Conservation (phyloP, 2,329 filamentous ascomycete genomes). For the Plenodomus tracheiphilus region DNA sequence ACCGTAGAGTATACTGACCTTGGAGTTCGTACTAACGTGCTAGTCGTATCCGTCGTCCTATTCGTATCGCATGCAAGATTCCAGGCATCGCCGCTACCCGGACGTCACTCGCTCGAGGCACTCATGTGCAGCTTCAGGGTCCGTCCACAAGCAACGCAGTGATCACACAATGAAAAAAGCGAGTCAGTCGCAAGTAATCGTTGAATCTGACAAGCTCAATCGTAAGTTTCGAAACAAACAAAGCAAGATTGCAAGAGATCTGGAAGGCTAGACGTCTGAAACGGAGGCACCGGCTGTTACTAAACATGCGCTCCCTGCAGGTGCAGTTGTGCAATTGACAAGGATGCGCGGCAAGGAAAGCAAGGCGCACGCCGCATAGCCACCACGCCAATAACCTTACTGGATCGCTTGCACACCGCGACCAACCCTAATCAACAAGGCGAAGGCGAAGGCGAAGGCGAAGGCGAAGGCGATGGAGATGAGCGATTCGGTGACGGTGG, state of each 20-base stretch:
- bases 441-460: no score
- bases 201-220: no score
- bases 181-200: background rate
- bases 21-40: slow-evolving; percentile 10
- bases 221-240: background rate
- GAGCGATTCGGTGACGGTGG: slow-evolving; percentile 5
- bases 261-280: slow-evolving; percentile 4
- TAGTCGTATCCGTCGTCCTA: slow-evolving; percentile 20
- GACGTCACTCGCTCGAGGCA: slow-evolving; percentile 7
- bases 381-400: slow-evolving; percentile 7
- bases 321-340: no score
- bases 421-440: slow-evolving; percentile 1
- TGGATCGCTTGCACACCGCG: slow-evolving; percentile 6
- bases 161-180: no score
- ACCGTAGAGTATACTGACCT: background rate
- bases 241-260: background rate
- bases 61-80: slow-evolving; percentile 15
- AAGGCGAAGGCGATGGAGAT: background rate
- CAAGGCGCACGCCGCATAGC: slow-evolving; percentile 10
- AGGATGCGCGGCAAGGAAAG: slow-evolving; percentile 6
- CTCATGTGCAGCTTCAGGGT: slow-evolving; percentile 4
- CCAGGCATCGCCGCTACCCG: slow-evolving; percentile 20
- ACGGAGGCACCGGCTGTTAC: slow-evolving; percentile 4
- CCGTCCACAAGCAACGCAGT: no score
- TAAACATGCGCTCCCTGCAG: no score